These are phyloP conservation scores for Cutaneotrichosporon daszewskae DNA, from an alignment of 1,284 basidiomycete species.

Conservation along the genomic window DNA sequence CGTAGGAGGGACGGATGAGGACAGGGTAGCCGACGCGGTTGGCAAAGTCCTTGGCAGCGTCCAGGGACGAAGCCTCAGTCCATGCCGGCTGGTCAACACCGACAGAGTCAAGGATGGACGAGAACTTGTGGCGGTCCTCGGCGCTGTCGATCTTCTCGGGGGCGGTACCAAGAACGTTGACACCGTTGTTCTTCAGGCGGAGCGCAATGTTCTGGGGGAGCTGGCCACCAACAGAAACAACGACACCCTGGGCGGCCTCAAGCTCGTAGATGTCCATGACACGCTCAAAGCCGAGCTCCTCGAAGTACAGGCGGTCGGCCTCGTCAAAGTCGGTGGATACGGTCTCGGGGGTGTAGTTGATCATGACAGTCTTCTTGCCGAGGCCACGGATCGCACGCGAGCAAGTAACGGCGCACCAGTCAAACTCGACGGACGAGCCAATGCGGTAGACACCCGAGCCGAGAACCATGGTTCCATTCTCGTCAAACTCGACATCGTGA, in stretches of 20 bases:
- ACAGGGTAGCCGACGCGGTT: conserved; percentile 85
- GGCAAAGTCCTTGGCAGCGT: conserved; percentile 88
- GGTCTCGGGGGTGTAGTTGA: conserved; percentile 99
- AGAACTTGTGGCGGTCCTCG: conserved; percentile 99
- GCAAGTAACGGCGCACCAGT: conserved; percentile 99
- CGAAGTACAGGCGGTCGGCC: conserved; percentile 97
- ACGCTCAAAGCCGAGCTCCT: conserved; percentile 93
- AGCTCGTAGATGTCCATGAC: conserved; percentile 99
- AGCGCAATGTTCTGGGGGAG: conserved; percentile 98
- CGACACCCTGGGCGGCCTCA: conserved; percentile 83
- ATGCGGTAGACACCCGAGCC: conserved; percentile 98
- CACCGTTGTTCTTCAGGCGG: conserved; percentile 79
- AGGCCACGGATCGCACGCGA: conserved; percentile 83
- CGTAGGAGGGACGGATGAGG: conserved; percentile 93
- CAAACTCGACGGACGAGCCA: conserved; percentile 97
- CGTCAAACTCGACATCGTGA: conserved; percentile 94
- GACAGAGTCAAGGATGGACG: conserved; percentile 85
- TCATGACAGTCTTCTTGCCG: conserved; percentile 95
- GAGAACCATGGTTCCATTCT: conserved; percentile 98
- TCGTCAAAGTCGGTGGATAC: conserved; percentile 99
- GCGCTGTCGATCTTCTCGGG: conserved; percentile 93
- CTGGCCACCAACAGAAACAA: conserved; percentile 97
- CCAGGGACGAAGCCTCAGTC: conserved; percentile 83
- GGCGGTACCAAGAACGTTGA: conserved; percentile 94
- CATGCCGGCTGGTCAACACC: conserved; percentile 97